Evolutionary conservation across 2,329 filamentous ascomycete species (phyloP).

Genomic region (Beauveria varroae): DNA sequence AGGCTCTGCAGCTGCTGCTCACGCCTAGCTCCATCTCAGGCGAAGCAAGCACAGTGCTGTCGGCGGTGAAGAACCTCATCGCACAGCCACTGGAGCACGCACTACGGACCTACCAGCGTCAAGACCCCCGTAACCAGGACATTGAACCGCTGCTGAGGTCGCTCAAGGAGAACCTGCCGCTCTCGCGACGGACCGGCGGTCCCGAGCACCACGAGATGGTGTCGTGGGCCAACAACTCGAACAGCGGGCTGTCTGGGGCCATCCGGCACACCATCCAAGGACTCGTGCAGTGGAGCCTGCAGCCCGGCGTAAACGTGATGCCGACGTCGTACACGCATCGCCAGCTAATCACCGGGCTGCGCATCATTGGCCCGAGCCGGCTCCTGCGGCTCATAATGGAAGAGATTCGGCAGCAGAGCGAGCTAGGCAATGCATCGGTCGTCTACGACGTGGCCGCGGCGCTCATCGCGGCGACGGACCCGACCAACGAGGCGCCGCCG

Average conservation of each 20-base stretch:
- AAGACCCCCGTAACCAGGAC: conserved; percentile 59
- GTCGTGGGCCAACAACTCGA: conserved; percentile 51
- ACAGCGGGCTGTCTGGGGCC: conserved; percentile 48
- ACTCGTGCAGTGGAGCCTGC: conserved; percentile 60
- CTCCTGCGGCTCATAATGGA: conserved; percentile 58
- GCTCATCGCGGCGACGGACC: conserved; percentile 61
- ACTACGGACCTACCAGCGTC: conserved; percentile 57
- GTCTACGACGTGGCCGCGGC: conserved; percentile 63
- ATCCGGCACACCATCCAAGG: conserved; percentile 55
- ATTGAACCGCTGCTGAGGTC: conserved; percentile 61
- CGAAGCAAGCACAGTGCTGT: conserved; percentile 64
- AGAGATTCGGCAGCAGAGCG: conserved; percentile 56
- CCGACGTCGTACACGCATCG: conserved; percentile 65
- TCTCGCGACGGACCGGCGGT: conserved; percentile 54
- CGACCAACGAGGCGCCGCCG: conserved; percentile 35
- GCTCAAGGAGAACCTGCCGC: conserved; percentile 51
- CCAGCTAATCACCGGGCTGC: conserved; percentile 54
- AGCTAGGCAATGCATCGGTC: conserved; percentile 49
- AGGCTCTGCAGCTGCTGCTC: conserved; percentile 66
- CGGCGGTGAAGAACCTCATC: conserved; percentile 63
- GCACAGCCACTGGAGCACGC: conserved; percentile 61
- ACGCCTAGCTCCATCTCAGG: conserved; percentile 61
- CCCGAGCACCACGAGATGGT: conserved; percentile 61
- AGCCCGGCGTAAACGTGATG: conserved; percentile 46
- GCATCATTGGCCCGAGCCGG: conserved; percentile 53